Evolutionary conservation across 176 grass and related monocot genomes (phyloP).

Genomic region (Hordeum marinum): DNA sequence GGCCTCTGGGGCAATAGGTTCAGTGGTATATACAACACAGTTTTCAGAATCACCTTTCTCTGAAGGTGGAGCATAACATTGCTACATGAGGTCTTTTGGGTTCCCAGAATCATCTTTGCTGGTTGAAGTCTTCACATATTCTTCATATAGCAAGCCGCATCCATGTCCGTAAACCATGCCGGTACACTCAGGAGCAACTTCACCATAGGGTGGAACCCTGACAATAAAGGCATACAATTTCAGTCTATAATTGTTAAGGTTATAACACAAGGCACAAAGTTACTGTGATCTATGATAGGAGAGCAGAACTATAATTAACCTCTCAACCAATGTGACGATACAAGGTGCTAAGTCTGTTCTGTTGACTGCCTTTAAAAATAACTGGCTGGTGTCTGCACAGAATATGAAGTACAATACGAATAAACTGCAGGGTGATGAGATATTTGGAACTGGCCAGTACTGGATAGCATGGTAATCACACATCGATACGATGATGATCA

Average conservation of each 20-base stretch:
- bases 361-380: neutral
- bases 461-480: neutral
- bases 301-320: no score
- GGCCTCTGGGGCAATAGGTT: no score
- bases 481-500: neutral
- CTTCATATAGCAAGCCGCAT: slow-evolving; percentile 46
- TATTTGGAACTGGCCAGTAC: neutral
- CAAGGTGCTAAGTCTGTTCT: neutral
- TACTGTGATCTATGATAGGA: neutral
- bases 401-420: neutral
- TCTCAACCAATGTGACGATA: neutral
- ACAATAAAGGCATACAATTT: neutral
- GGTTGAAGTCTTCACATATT: neutral
- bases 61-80: neutral
- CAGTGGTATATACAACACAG: neutral
- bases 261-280: neutral
- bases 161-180: slow-evolving; percentile 47
- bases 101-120: neutral
- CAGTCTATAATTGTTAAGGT: neutral
- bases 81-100: neutral
- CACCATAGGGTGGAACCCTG: slow-evolving; percentile 54
- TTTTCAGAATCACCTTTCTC: neutral
- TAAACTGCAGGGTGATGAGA: neutral
- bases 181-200: slow-evolving; percentile 51
- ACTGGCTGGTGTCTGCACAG: neutral